phyloP scores from a whole-genome alignment of 2,329 filamentous ascomycete genomes.

The Colletotrichum sp. region DNA sequence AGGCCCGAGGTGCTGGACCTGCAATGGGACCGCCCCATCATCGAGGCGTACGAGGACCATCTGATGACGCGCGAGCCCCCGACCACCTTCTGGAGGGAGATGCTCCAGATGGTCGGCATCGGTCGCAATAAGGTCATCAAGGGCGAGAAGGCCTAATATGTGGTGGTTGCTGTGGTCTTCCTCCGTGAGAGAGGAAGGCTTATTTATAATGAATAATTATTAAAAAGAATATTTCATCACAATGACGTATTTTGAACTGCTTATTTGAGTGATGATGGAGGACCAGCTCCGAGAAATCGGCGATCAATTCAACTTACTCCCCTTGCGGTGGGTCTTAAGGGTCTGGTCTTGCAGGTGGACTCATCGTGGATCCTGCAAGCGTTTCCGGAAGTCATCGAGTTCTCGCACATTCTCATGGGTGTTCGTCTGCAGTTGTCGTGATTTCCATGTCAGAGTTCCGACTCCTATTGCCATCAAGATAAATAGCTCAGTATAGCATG shows the following conservation, averaged over 20 bases:
- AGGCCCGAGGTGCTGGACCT: conserved; percentile 60
- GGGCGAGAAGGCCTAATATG: conserved; percentile 17
- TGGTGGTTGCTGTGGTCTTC: neutral
- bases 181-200: neutral
- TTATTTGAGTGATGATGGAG: neutral
- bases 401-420: neutral
- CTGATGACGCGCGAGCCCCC: conserved; percentile 37
- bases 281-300: neutral
- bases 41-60: conserved; percentile 60
- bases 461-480: neutral
- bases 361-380: neutral
- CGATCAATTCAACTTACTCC: neutral
- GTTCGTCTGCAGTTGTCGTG: neutral
- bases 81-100: conserved; percentile 60
- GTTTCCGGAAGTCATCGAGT: neutral
- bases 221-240: neutral
- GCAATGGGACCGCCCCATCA: conserved; percentile 60
- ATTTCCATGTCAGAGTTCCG: neutral
- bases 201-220: neutral
- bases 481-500: neutral
- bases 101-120: conserved; percentile 50
- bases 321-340: neutral
- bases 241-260: neutral
- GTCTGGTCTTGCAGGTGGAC: neutral
- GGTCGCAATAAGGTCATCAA: conserved; percentile 24